phyloP scores from a whole-genome alignment of 495 filamentous ascomycete species.

The Amniculicola lignicola region DNA sequence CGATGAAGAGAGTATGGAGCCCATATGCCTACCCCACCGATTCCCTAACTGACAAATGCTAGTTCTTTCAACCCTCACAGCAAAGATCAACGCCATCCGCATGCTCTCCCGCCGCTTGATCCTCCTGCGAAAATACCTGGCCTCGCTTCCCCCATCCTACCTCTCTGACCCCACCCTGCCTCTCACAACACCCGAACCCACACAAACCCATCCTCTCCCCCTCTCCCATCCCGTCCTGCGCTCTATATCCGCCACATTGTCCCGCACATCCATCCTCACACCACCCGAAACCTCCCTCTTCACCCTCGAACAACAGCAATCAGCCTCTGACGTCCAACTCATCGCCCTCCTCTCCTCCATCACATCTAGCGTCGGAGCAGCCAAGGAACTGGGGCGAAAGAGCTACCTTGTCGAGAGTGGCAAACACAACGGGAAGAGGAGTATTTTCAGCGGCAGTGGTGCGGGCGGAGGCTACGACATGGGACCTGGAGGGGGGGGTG shows the following conservation, averaged over 20 bases:
- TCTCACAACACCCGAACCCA: slow-evolving; percentile 22
- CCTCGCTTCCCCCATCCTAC: slow-evolving; percentile 64
- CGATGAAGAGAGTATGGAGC: slow-evolving; percentile 73
- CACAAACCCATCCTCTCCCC: slow-evolving; percentile 34
- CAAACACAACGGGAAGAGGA: slow-evolving; percentile 18
- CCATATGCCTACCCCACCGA: too few relatives aligned
- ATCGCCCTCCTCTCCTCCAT: slow-evolving; percentile 28
- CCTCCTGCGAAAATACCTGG: slow-evolving; percentile 77
- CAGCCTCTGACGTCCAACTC: slow-evolving; percentile 34
- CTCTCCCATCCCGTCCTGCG: slow-evolving; percentile 53
- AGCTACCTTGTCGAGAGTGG: slow-evolving; percentile 22
- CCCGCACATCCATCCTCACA: slow-evolving; percentile 53
- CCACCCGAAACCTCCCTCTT: slow-evolving; percentile 39
- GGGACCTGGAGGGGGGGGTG: neutral
- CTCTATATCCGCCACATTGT: slow-evolving; percentile 56
- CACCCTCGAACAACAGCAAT: slow-evolving; percentile 29
- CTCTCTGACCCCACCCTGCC: slow-evolving; percentile 44
- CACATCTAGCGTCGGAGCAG: slow-evolving; percentile 28
- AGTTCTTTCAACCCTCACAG: slow-evolving; percentile 70
- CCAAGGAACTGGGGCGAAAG: slow-evolving; percentile 32
- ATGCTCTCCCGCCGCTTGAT: slow-evolving; percentile 83
- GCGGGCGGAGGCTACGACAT: neutral
- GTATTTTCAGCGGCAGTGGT: slow-evolving; percentile 2
- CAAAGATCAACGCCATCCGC: slow-evolving; percentile 86
- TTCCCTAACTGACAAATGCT: neutral